Evolutionary conservation across 352 stramenopile genomes (phyloP).

Genomic region (Phytophthora pseudosyringae): DNA sequence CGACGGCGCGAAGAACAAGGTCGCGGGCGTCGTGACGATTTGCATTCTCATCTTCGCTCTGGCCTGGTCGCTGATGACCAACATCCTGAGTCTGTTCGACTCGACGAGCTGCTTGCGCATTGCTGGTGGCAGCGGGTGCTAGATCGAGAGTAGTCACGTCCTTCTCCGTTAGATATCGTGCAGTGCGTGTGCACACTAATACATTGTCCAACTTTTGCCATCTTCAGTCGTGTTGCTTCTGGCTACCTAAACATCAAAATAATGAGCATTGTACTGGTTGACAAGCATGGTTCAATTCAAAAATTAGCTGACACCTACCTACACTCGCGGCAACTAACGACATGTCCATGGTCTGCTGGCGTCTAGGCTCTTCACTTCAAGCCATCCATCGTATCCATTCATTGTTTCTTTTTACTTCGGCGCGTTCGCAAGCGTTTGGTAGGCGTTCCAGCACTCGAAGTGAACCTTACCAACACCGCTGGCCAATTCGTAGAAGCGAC

Average conservation of each 20-base stretch:
- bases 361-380: constrained; percentile 28
- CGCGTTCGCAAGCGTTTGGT: constrained; percentile 53
- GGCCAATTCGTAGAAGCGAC: constrained; percentile 85
- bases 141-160: constrained; percentile 1
- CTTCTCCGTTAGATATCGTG: constrained; percentile 20
- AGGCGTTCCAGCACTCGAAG: constrained; percentile 87
- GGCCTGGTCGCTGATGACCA: constrained; percentile 65
- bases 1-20: constrained; percentile 45
- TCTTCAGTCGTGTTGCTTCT: constrained; percentile 5
- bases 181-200: constrained; percentile 15
- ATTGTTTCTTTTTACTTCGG: constrained; percentile 19
- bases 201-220: constrained; percentile 14
- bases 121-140: constrained; percentile 42
- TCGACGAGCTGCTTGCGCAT: constrained; percentile 64
- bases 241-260: background rate
- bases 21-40: constrained; percentile 39
- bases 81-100: constrained; percentile 63
- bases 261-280: background rate
- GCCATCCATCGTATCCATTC: constrained; percentile 15
- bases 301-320: constrained; percentile 15
- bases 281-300: constrained; percentile 18
- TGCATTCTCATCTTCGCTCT: constrained; percentile 53
- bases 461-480: constrained; percentile 82
- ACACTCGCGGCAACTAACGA: constrained; percentile 9
- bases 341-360: constrained; percentile 2